Evolutionary conservation across 1,284 basidiomycete genomes (phyloP).

Genomic region (Rhodotorula sp.): DNA sequence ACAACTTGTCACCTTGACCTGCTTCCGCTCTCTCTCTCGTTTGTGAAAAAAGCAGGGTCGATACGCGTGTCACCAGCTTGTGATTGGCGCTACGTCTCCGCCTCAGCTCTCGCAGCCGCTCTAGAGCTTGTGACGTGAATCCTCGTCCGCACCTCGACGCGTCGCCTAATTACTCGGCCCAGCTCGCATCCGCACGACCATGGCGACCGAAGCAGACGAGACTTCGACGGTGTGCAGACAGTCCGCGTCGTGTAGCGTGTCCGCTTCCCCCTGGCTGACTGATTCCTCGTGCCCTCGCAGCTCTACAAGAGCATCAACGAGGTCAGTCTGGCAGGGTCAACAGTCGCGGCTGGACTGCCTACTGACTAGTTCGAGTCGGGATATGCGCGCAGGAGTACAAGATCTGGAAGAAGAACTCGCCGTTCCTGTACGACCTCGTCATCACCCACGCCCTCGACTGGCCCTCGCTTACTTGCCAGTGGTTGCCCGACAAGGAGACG

Average conservation of each 20-base stretch:
- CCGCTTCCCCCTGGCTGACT: background rate
- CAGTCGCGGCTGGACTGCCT: background rate
- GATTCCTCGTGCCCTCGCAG: conserved; percentile 4
- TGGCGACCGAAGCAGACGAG: conserved; percentile 38
- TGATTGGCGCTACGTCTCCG: too few species aligned
- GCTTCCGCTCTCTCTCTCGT: background rate
- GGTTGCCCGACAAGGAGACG: conserved; percentile 97
- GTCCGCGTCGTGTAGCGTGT: background rate
- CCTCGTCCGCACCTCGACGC: background rate
- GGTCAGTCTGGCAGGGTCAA: conserved; percentile 22
- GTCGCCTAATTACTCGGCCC: background rate
- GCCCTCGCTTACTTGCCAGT: conserved; percentile 97
- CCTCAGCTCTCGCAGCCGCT: background rate
- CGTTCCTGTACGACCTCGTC: conserved; percentile 92
- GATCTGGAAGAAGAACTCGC: conserved; percentile 65
- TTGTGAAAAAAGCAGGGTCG: background rate
- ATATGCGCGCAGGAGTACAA: conserved; percentile 53
- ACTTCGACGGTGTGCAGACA: conserved; percentile 21
- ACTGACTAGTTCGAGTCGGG: background rate
- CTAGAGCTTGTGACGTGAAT: too few species aligned
- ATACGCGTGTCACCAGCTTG: background rate
- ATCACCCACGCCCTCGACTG: conserved; percentile 97
- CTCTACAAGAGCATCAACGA: conserved; percentile 48
- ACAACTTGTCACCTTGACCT: too few species aligned
- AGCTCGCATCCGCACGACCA: conserved; percentile 5